A percentile compares a stretch with the other conserved stretches of the same genome.
Conservation (phyloP, 2,329 filamentous ascomycete genomes). For the Rhytidhysteron rufulum region DNA sequence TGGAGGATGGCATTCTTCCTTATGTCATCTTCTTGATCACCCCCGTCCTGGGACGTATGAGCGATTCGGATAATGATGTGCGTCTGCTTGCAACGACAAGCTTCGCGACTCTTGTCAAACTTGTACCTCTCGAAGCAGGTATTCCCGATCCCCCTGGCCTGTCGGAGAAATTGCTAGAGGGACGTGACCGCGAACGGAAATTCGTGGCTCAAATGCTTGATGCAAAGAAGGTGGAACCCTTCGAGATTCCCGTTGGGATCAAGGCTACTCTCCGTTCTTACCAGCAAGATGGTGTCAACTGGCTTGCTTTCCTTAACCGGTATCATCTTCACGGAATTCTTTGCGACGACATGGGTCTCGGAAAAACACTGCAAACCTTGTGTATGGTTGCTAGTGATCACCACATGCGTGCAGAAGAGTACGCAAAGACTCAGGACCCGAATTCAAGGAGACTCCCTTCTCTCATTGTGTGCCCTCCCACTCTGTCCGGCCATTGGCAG, state of each 20-base stretch:
- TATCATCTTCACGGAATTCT: conserved; percentile 98
- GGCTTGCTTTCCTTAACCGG: conserved; percentile 95
- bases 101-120: conserved; percentile 93
- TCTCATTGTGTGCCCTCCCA: conserved; percentile 92
- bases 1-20: conserved; percentile 92
- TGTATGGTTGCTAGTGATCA: conserved; percentile 98
- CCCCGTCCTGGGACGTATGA: conserved; percentile 95
- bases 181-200: conserved; percentile 88
- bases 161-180: conserved; percentile 80
- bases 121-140: conserved; percentile 93
- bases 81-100: conserved; percentile 92
- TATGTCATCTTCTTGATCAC: conserved; percentile 99
- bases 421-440: conserved; percentile 70
- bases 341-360: conserved; percentile 98
- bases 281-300: conserved; percentile 98
- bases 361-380: conserved; percentile 94
- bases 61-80: conserved; percentile 94
- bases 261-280: conserved; percentile 95
- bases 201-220: conserved; percentile 97
- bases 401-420: conserved; percentile 88
- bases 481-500: conserved; percentile 96
- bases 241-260: conserved; percentile 91
- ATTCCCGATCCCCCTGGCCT: conserved; percentile 95
- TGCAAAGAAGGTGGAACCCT: conserved; percentile 92
- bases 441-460: conserved; percentile 81